Base-by-base conservation (phyloP, 1,284 basidiomycete species). In the Malassezia arunalokei region DNA sequence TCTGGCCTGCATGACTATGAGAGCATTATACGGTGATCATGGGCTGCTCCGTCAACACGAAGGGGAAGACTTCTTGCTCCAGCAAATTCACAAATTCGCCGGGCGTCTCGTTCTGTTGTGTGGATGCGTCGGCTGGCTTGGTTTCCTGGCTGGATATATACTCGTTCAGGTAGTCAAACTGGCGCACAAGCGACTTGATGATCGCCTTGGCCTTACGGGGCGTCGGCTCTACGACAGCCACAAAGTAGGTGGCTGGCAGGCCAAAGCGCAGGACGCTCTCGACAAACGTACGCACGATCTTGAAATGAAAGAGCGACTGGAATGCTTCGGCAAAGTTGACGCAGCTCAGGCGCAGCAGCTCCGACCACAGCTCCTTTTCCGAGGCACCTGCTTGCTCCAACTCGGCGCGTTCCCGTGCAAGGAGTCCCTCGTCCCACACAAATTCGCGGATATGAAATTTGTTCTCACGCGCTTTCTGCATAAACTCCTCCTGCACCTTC, bases 341-440 rank as follows among this genome's bases (percentile, higher is more conserved):
- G 57, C 94, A 80, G 29, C 90, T 83, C 40, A 98, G 76, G 58
- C 87, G 82, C n/a, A 99, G 77, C 2, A 99, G 79, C 68, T 98
- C 94, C 17, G 90, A 88, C 94, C 94, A 98, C 49, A 96, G 83
- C 72, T 99, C 91, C 76, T 89, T 92, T 78, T 98, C 94, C 41
- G 89, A 86, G 7, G 80, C 79, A 60, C 85, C 84, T 2, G 91
- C 83, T 31, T 79, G 78, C 29, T 82, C 81, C 9, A 95, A 76
- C 54, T 96, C 91, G 70, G 86, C 80, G 60, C 80, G 79, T 71
- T 92, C 87, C 74, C 85, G 87, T 58, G 79, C 79, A n/a, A 90
- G 79, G 49, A 84, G 82, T 37, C 83, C 82, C 70, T 91, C 86
- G 39, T 92, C 87, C 75, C 81, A 98, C n/a, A 80, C 80, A 73